A percentile compares a stretch with the other conserved stretches of the same genome.
Conservation (phyloP, 148 eudicot species). For the Rheum nobile region DNA sequence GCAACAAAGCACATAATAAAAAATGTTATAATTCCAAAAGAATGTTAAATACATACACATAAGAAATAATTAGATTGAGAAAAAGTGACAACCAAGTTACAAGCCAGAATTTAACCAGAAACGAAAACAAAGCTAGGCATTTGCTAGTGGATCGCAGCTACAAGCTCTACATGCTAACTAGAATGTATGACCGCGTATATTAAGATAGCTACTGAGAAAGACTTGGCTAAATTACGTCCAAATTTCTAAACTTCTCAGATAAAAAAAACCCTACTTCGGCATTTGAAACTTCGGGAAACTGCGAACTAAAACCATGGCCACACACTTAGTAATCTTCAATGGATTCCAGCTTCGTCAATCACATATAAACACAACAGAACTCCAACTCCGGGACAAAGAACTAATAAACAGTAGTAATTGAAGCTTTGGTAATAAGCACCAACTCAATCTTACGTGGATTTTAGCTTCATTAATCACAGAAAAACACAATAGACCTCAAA, state of each 20-base stretch:
- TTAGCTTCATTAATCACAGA: background rate
- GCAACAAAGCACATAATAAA: background rate
- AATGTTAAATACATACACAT: background rate
- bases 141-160: background rate
- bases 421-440: background rate
- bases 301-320: background rate
- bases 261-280: background rate
- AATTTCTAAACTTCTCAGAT: background rate
- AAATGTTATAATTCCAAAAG: background rate
- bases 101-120: background rate
- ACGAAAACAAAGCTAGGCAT: background rate
- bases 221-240: background rate
- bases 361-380: background rate
- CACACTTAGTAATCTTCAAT: background rate
- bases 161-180: background rate
- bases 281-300: background rate
- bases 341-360: background rate
- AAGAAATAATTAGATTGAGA: background rate
- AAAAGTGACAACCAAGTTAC: background rate
- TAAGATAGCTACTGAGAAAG: too few species aligned
- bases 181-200: background rate
- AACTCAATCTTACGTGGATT: background rate
- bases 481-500: background rate
- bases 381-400: background rate
- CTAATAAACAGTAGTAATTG: background rate